phyloP scores from a whole-genome alignment of 768 basidiomycete genomes.

The Piloderma croceum region DNA sequence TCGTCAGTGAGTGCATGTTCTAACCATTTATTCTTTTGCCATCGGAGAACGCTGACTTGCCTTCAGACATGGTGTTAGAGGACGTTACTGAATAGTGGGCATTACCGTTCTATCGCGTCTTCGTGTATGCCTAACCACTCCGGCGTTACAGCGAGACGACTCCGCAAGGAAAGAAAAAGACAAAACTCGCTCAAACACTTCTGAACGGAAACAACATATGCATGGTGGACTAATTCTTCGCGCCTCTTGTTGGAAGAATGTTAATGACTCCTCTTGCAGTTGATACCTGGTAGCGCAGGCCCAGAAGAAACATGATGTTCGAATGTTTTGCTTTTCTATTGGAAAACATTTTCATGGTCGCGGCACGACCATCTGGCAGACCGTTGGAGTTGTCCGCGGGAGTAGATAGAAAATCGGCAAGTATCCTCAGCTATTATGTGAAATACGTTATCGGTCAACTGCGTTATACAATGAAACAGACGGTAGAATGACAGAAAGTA shows the following conservation, averaged over 20 bases:
- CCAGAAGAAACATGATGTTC: conserved; percentile 43
- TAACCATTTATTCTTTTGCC: conserved; percentile 1
- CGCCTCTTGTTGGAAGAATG: conserved; percentile 3
- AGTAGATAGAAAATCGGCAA: no score
- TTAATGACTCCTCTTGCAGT: conserved; percentile 27
- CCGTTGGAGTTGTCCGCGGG: no score
- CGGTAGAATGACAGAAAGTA: no score
- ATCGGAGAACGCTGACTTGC: background rate
- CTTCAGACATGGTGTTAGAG: conserved; percentile 85
- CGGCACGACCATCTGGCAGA: no score
- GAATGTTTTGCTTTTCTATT: background rate
- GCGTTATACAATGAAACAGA: no score
- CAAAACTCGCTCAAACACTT: conserved; percentile 79
- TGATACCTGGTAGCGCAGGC: conserved; percentile 68
- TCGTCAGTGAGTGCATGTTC: conserved; percentile 79
- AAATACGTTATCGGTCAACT: no score
- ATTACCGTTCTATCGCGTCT: no score
- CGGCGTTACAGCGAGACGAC: conserved; percentile 78
- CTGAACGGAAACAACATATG: conserved; percentile 96
- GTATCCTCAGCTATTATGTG: no score
- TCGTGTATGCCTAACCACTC: background rate
- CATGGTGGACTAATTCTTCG: conserved; percentile 51
- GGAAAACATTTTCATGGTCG: no score
- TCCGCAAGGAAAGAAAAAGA: conserved; percentile 75
- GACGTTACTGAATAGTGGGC: conserved; percentile 95